A percentile compares a stretch with the other conserved stretches of the same genome.
Evolutionary conservation across 768 basidiomycete species (phyloP).

Genomic region (Psilocybe sp.): DNA sequence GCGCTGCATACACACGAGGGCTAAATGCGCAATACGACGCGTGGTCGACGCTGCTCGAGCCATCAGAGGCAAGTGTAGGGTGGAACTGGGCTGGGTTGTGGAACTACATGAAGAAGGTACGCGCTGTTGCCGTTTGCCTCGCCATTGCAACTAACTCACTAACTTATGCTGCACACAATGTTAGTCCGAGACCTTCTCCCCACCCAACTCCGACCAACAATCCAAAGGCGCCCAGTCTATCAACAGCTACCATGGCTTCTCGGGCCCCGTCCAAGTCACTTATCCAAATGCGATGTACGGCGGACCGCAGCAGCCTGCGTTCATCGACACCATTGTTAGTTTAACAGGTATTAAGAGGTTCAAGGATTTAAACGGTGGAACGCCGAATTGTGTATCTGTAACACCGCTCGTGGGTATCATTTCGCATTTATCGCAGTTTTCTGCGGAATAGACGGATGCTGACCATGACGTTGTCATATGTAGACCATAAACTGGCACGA

Average conservation of each 20-base stretch:
- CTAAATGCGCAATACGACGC: constrained; percentile 42
- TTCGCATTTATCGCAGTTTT: neutral
- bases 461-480: neutral
- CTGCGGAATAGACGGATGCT: neutral
- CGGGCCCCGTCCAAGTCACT: constrained; percentile 54
- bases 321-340: constrained; percentile 42
- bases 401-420: constrained; percentile 41
- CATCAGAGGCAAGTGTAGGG: constrained; percentile 38
- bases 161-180: no score
- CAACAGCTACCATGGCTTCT: constrained; percentile 45
- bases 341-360: constrained; percentile 46
- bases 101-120: constrained; percentile 46
- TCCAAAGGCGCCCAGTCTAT: constrained; percentile 47
- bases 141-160: neutral
- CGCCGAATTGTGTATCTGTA: constrained; percentile 53
- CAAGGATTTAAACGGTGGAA: constrained; percentile 54
- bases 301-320: constrained; percentile 50
- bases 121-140: neutral
- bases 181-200: constrained; percentile 47
- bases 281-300: constrained; percentile 54
- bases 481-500: constrained; percentile 49
- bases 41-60: constrained; percentile 34
- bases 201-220: constrained; percentile 42
- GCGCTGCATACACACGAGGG: constrained; percentile 43
- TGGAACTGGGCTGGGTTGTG: constrained; percentile 47